Evolutionary conservation across 805 yeast genomes (phyloP), one percentile per base, ranked within the genome.

Genomic region (Komagataella ulmi): DNA sequence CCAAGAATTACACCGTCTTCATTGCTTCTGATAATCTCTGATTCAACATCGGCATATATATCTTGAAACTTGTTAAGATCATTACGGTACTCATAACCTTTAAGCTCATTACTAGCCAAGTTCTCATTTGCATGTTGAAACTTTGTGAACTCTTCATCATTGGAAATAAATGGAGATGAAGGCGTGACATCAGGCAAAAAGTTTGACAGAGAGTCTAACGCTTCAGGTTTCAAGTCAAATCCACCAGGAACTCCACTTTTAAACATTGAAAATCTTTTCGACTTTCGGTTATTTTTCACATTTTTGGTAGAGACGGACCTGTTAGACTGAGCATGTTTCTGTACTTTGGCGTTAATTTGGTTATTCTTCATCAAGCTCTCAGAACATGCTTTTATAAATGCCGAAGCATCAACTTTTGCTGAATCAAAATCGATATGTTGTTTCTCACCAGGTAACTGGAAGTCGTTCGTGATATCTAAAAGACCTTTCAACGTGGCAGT

Each of bases 351-450:
- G 57, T 66, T 61, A 46, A 68, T 54, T 55, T 66, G 69, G 43
- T 51, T 56, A 43, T 64, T 65, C 30, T 73, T 74, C n/a, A 76
- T 74, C 48, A 84, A 67, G 0, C 85, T 88, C 49, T 68, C 63
- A 0, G 89, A 76, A 56, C 89, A 83, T 52, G 72, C 73, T 52
- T 71, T 72, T 30, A 85, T 75, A 62, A 85, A 85, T 7, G 72
- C 74, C 7, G 73, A 75, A 0, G 89, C 81, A 6, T 80, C 73
- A 3, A 85, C 73, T 53, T 75, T 72, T 64, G 81, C 76, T 23
- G 63, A 64, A 7, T 73, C 65, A 56, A 84, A 84, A 61, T 86
- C 85, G 1, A 88, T 83, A 59, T 84, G 85, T 18, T 77, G 69
- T 59, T 88, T 74, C 46, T 79, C 81, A 1, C 70, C 62, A 19